phyloP scores from a whole-genome alignment of 202 grass and related monocot genomes.

The Carex sylvatica region DNA sequence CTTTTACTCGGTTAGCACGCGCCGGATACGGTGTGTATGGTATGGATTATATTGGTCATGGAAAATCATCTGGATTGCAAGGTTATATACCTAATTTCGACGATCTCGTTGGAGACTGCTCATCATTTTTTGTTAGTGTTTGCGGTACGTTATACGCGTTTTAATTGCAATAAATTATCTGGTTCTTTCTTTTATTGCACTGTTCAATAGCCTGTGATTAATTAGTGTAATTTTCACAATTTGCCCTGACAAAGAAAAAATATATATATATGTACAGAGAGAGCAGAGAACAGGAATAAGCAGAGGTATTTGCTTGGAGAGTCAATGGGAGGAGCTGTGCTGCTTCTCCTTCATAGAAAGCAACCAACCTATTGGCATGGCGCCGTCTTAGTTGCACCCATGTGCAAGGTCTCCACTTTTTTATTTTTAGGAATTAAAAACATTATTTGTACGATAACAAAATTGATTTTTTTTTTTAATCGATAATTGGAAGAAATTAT shows the following conservation, averaged over 20 bases:
- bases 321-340: conserved; percentile 80
- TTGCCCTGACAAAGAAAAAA: too few relatives aligned
- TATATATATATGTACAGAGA: conserved; percentile 17
- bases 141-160: conserved; percentile 12
- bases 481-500: too few relatives aligned
- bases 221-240: too few relatives aligned
- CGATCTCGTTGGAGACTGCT: conserved; percentile 25
- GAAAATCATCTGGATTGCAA: conserved; percentile 42
- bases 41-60: conserved; percentile 36
- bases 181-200: too few relatives aligned
- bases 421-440: too few relatives aligned
- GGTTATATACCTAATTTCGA: conserved; percentile 35
- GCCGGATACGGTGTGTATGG: conserved; percentile 40
- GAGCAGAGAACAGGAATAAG: conserved; percentile 29
- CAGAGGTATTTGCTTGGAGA: conserved; percentile 57
- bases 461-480: too few relatives aligned
- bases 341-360: conserved; percentile 53
- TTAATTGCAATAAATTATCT: too few relatives aligned
- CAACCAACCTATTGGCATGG: conserved; percentile 51
- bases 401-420: conserved; percentile 60
- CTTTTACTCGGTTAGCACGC: conserved; percentile 25
- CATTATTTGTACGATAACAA: too few relatives aligned
- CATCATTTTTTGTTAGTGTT: conserved; percentile 21
- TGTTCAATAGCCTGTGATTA: too few relatives aligned
- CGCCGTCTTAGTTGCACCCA: conserved; percentile 64